phyloP scores from a whole-genome alignment of 2,329 filamentous ascomycete genomes.

The Ascochyta fabae region DNA sequence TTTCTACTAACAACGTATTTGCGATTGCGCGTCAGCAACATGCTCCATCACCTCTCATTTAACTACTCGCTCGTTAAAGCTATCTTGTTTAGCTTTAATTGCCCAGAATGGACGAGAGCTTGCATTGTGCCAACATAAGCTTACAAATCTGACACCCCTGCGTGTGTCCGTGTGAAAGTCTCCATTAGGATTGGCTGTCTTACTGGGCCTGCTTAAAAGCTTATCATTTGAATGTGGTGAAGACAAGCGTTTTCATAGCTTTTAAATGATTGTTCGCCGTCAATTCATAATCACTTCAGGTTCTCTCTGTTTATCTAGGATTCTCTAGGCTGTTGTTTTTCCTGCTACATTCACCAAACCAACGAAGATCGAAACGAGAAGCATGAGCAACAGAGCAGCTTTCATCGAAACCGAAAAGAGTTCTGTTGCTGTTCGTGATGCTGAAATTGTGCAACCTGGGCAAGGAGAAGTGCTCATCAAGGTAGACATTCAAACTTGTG shows the following conservation, averaged over 20 bases:
- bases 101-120: no score
- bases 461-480: constrained; percentile 28
- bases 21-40: no score
- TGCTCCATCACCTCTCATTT: no score
- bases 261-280: not conserved
- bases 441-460: constrained; percentile 22
- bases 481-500: not conserved
- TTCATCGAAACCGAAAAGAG: constrained; percentile 26
- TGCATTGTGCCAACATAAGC: no score
- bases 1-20: no score
- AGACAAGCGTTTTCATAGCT: no score
- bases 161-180: not conserved
- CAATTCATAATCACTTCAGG: not conserved
- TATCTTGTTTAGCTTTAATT: no score
- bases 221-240: not conserved
- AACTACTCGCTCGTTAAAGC: no score
- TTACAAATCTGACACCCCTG: not conserved
- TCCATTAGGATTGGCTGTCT: not conserved
- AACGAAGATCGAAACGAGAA: not conserved
- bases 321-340: no score
- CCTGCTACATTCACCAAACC: no score
- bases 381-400: constrained; percentile 28
- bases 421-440: constrained; percentile 21
- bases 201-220: not conserved
- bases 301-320: no score